Evolutionary conservation across 805 yeast genomes (phyloP).

Genomic region (Saturnispora diversa): DNA sequence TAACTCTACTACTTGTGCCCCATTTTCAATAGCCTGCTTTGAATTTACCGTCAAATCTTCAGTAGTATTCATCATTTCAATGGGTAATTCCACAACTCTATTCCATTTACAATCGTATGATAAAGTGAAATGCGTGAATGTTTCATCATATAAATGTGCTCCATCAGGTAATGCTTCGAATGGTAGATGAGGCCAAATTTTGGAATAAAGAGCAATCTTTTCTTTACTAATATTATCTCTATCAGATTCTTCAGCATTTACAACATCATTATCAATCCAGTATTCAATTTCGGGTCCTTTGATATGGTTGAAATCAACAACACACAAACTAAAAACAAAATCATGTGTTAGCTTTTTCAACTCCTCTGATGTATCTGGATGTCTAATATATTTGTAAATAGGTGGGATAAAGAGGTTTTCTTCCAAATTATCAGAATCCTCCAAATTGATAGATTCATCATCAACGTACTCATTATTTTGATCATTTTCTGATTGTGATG

Average conservation of each 20-base stretch:
- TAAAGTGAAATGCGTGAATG: slow-evolving; percentile 83
- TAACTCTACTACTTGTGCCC: slow-evolving; percentile 18
- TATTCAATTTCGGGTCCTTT: slow-evolving; percentile 95
- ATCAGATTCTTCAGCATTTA: not conserved
- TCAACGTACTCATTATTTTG: not conserved
- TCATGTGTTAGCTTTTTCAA: slow-evolving; percentile 8
- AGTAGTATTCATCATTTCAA: slow-evolving; percentile 18
- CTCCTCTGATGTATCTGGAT: slow-evolving; percentile 4
- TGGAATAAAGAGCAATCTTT: slow-evolving; percentile 29
- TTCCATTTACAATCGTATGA: slow-evolving; percentile 52
- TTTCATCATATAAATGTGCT: slow-evolving; percentile 86
- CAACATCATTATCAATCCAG: slow-evolving; percentile 48
- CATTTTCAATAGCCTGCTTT: slow-evolving; percentile 4
- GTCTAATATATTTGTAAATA: slow-evolving; percentile 9
- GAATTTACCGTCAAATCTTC: slow-evolving; percentile 1
- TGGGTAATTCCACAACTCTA: slow-evolving; percentile 37
- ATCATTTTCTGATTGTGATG: too few species aligned
- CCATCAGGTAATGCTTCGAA: slow-evolving; percentile 97
- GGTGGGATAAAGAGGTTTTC: slow-evolving; percentile 5
- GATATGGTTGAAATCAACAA: slow-evolving; percentile 86
- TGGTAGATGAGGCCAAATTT: slow-evolving; percentile 78
- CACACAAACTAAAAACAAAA: slow-evolving; percentile 71
- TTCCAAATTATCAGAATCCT: not conserved
- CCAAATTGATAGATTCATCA: too few species aligned
- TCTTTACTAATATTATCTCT: slow-evolving; percentile 18